phyloP scores from a whole-genome alignment of 768 basidiomycete genomes.

The Dioszegia crocea region DNA sequence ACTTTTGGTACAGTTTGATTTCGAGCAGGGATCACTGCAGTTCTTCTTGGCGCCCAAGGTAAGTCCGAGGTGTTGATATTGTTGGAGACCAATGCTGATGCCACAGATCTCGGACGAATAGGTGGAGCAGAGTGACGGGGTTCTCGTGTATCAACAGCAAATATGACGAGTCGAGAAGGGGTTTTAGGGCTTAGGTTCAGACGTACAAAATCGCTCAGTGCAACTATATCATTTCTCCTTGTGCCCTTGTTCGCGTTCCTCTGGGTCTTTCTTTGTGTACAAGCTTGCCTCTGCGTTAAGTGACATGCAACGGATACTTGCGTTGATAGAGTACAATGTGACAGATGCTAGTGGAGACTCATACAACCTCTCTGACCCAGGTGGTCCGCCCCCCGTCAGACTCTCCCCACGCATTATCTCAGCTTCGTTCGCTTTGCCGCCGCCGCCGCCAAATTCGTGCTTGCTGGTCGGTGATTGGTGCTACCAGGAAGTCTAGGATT shows the following conservation, averaged over 20 bases:
- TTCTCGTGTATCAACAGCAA: too few relatives aligned
- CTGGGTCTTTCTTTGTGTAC: background rate
- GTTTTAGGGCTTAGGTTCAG: too few relatives aligned
- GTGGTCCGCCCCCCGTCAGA: background rate
- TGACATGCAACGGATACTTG: background rate
- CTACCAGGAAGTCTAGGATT: slow-evolving; percentile 37
- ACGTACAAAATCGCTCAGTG: too few relatives aligned
- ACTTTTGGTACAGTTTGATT: slow-evolving; percentile 80
- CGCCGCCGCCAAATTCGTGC: slow-evolving; percentile 4
- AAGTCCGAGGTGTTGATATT: slow-evolving; percentile 4
- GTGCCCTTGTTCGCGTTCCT: background rate
- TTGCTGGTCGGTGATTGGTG: slow-evolving; percentile 38
- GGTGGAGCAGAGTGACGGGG: too few relatives aligned
- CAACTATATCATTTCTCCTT: too few relatives aligned
- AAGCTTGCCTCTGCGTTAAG: background rate
- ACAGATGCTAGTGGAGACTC: too few relatives aligned
- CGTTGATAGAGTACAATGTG: too few relatives aligned
- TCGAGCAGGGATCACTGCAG: slow-evolving; percentile 78
- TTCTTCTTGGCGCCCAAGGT: slow-evolving; percentile 94
- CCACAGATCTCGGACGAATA: slow-evolving; percentile 24
- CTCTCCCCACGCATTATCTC: slow-evolving; percentile 8
- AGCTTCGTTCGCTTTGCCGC: slow-evolving; percentile 23
- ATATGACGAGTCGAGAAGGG: too few relatives aligned
- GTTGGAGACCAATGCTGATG: background rate
- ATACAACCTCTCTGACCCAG: too few relatives aligned